Percentiles rank a stretch among this genome's conserved stretches.
phyloP scores from a whole-genome alignment of 805 yeast genomes.

The Naumovozyma dairenensis region DNA sequence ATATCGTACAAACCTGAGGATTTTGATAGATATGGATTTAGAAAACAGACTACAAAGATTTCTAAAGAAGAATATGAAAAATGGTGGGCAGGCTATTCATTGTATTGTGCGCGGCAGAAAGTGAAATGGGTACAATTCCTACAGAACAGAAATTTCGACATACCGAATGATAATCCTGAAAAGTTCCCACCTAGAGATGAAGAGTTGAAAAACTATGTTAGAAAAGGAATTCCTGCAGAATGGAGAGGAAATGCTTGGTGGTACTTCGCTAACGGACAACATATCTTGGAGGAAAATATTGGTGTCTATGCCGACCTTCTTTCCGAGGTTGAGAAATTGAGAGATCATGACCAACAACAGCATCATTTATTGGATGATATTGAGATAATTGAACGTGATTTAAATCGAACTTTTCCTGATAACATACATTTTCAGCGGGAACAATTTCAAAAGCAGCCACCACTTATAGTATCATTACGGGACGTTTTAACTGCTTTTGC shows the following conservation, averaged over 20 bases:
- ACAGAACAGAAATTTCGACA: conserved; percentile 53
- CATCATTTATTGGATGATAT: conserved; percentile 51
- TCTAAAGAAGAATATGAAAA: conserved; percentile 48
- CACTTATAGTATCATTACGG: conserved; percentile 61
- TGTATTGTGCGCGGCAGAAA: conserved; percentile 51
- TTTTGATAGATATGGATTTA: conserved; percentile 82
- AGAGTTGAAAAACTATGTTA: conserved; percentile 64
- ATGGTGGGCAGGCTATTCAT: conserved; percentile 68
- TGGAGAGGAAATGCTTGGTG: conserved; percentile 98
- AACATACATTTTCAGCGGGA: conserved; percentile 64
- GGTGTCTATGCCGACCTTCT: conserved; percentile 72
- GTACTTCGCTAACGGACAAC: conserved; percentile 79
- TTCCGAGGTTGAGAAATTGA: too few species aligned
- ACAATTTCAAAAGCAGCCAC: conserved; percentile 35
- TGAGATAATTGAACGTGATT: conserved; percentile 88
- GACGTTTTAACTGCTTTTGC: conserved; percentile 80
- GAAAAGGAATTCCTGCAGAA: conserved; percentile 92
- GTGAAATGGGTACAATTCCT: conserved; percentile 66
- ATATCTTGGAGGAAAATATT: conserved; percentile 53
- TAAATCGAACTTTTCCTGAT: conserved; percentile 92
- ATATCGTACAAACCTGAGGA: conserved; percentile 8
- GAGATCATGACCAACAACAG: too few species aligned
- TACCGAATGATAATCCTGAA: conserved; percentile 41
- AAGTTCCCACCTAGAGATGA: conserved; percentile 73
- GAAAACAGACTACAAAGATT: conserved; percentile 52